phyloP scores from a whole-genome alignment of 805 yeast species.

The Zygosaccharomyces bisporus region DNA sequence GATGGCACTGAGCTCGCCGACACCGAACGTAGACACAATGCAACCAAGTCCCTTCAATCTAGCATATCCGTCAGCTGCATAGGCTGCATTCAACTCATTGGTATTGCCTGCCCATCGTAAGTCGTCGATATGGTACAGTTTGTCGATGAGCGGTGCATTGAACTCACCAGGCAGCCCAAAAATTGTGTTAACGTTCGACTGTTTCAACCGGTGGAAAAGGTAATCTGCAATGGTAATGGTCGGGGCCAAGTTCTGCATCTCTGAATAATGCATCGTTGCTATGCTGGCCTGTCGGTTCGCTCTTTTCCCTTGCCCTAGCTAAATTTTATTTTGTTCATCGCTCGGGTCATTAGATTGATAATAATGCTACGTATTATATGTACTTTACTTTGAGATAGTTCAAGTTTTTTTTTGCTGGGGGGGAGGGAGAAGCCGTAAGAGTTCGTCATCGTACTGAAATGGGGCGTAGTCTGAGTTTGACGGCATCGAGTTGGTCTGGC shows the following conservation, averaged over 20 bases:
- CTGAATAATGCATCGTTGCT: slow-evolving; percentile 6
- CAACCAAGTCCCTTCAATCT: slow-evolving; percentile 43
- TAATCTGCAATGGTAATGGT: slow-evolving; percentile 57
- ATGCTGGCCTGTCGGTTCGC: neutral
- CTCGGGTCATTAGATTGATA: neutral
- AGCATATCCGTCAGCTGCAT: slow-evolving; percentile 88
- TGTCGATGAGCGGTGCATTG: slow-evolving; percentile 62
- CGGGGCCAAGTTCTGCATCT: neutral
- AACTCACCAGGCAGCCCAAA: slow-evolving; percentile 79
- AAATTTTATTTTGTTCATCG: slow-evolving; percentile 2
- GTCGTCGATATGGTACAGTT: slow-evolving; percentile 48
- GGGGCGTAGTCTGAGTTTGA: slow-evolving; percentile 23
- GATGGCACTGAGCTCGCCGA: slow-evolving; percentile 82
- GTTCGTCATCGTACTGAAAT: slow-evolving; percentile 15
- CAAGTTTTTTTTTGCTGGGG: too few species aligned
- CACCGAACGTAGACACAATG: slow-evolving; percentile 66
- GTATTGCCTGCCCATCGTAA: slow-evolving; percentile 77
- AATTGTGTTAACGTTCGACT: slow-evolving; percentile 49
- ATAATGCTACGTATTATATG: neutral
- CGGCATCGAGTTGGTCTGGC: slow-evolving; percentile 26
- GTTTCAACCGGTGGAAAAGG: slow-evolving; percentile 54
- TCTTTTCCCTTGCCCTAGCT: neutral
- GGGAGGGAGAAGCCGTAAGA: too few species aligned
- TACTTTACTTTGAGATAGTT: neutral
- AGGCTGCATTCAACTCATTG: slow-evolving; percentile 86